Conservation (phyloP, 2,329 filamentous ascomycete species). For the Neonectria ditissima region DNA sequence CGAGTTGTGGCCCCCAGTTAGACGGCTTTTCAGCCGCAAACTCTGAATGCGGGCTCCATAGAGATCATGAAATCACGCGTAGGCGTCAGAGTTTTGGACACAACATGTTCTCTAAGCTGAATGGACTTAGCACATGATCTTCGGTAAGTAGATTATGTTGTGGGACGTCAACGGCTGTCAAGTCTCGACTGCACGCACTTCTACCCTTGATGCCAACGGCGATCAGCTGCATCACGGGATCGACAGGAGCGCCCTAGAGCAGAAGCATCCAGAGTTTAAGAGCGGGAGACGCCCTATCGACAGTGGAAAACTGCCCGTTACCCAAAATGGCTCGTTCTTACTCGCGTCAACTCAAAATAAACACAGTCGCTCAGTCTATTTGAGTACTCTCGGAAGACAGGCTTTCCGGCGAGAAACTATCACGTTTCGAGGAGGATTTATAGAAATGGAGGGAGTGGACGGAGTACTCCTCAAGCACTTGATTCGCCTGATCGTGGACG, state of each 20-base stretch:
- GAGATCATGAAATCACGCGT: neutral
- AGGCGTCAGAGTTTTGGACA: neutral
- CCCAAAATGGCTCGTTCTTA: neutral
- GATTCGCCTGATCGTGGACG: neutral
- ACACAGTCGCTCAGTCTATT: neutral
- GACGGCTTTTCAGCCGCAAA: neutral
- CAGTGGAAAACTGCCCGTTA: neutral
- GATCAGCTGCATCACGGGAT: conserved; percentile 2
- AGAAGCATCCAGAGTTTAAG: neutral
- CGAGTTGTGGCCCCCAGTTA: neutral
- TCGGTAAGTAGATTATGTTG: no score
- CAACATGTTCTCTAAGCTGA: neutral
- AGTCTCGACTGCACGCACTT: neutral
- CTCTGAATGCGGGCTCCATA: neutral
- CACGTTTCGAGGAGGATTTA: neutral
- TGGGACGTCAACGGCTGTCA: neutral
- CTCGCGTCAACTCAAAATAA: conserved; percentile 6
- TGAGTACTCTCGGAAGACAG: neutral
- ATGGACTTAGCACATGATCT: neutral
- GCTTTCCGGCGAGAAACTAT: neutral
- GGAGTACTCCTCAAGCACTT: no score
- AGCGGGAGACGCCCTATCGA: neutral
- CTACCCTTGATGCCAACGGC: neutral
- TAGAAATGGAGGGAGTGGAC: neutral
- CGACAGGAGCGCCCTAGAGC: neutral